Percentiles rank a stretch among this genome's conserved stretches.
phyloP scores from a whole-genome alignment of 148 eudicot species.

The Nepenthes mirabilis region DNA sequence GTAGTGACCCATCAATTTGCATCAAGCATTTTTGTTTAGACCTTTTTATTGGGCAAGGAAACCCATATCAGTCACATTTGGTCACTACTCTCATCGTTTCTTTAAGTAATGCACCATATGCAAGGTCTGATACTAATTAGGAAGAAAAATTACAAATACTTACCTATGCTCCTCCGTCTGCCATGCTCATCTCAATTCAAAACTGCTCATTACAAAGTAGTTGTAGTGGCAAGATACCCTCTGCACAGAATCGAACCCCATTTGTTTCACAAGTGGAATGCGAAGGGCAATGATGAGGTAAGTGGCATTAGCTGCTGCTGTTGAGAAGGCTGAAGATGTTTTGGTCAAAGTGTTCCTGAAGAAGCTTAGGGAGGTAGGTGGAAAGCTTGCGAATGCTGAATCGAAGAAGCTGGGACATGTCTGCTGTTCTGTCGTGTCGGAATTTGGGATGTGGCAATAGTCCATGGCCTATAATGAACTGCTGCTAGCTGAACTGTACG shows the following conservation, averaged over 20 bases:
- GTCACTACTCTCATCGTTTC: not conserved
- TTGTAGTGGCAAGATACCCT: slow-evolving; percentile 27
- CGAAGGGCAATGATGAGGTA: slow-evolving; percentile 5
- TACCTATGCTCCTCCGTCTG: slow-evolving; percentile 4
- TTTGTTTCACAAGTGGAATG: slow-evolving; percentile 17
- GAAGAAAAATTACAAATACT: slow-evolving; percentile 4
- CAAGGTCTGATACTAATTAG: not conserved
- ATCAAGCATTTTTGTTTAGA: slow-evolving; percentile 30
- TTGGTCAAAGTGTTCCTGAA: slow-evolving; percentile 19
- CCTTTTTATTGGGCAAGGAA: too few relatives aligned
- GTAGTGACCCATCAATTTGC: slow-evolving; percentile 21
- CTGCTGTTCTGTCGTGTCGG: slow-evolving; percentile 33
- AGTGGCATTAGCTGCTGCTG: not conserved
- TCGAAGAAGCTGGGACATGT: slow-evolving; percentile 15
- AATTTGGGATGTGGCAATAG: slow-evolving; percentile 20
- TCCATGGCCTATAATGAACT: slow-evolving; percentile 22
- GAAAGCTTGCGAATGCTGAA: slow-evolving; percentile 17
- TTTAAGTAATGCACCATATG: not conserved
- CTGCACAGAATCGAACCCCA: slow-evolving; percentile 18
- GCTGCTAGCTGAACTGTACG: slow-evolving; percentile 32
- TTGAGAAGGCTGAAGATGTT: slow-evolving; percentile 22
- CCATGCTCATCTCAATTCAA: slow-evolving; percentile 1
- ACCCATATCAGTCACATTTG: not conserved
- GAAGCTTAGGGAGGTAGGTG: slow-evolving; percentile 20
- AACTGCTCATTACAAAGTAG: slow-evolving; percentile 26